Evolutionary conservation across 2,329 filamentous ascomycete genomes (phyloP), one percentile per base, ranked within the genome.

Genomic region (Pseudogymnoascus sp.): DNA sequence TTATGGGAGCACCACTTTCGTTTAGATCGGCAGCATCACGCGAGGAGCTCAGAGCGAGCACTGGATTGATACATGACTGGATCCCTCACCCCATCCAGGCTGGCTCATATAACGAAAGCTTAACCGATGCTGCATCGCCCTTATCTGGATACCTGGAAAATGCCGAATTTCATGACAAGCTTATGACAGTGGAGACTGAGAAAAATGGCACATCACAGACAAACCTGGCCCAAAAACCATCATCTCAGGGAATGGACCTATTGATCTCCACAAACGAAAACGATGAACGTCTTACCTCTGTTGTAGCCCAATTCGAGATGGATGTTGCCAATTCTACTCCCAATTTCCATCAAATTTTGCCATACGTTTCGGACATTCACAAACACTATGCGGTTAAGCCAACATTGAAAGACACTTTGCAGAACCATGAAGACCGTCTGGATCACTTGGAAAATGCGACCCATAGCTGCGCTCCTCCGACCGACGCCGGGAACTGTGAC

Each of bases 361-460:
- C 62, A 36, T 63, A 63, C 31, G 21, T 65, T 64, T 57, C 41
- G 16, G 39, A 43, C 16, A 65, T 65, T 21, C 28, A 21, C 48
- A 43, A 57, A 48, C 62, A 65, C 41, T 39, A 60, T 37, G 37
- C 60, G 13, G n/a, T 57, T 37, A 36, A 64, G 23, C 62, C 63
- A 34, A 60, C 48, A 23, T 37, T 66, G 14, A 65, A 28, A 23
- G 36, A 41, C 48, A 79, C 80, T n/a, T 79, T 88, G 65, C 78
- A 82, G 65, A 80, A 82, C 16, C 83, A 92, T 65, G 85, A 85
- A 39, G 80, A 83, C 62, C 85, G 90, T 1, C 74, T 93, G 11
- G 87, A 90, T 60, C 78, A 80, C 63, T 79, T 93, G 5, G 90
- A 93, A 74, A 90, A 82, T 61, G 79, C 83, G 70, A 85, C 85